These are phyloP conservation scores for Phaffia tasmanica DNA, from an alignment of 768 basidiomycete genomes.

Conservation along the genomic window DNA sequence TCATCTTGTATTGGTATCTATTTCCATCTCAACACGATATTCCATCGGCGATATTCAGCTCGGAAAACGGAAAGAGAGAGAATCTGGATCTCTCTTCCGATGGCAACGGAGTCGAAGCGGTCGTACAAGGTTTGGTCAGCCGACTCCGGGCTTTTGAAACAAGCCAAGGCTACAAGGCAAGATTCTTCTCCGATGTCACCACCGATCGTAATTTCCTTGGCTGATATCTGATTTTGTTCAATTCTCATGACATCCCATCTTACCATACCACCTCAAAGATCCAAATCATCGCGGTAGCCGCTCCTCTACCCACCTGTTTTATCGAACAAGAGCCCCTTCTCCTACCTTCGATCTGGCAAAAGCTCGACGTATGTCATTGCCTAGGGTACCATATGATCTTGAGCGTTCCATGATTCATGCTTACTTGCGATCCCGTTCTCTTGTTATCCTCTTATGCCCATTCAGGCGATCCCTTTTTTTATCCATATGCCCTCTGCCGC, in stretches of 20 bases:
- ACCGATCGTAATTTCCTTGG: background rate
- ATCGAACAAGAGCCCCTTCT: conserved; percentile 56
- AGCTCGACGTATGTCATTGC: conserved; percentile 45
- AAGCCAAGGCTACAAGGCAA: background rate
- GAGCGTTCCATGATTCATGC: conserved; percentile 57
- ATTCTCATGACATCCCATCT: too few relatives aligned
- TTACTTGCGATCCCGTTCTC: conserved; percentile 50
- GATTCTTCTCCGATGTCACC: background rate
- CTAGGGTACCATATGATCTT: conserved; percentile 39
- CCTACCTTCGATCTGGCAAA: conserved; percentile 75
- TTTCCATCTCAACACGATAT: too few relatives aligned
- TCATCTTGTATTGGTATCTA: too few relatives aligned
- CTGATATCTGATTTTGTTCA: background rate
- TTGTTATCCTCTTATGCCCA: conserved; percentile 58
- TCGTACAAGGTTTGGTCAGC: background rate
- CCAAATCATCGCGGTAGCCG: conserved; percentile 76
- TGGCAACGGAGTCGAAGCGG: background rate
- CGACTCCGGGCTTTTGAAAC: background rate
- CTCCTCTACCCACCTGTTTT: conserved; percentile 59
- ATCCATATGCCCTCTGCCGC: conserved; percentile 8
- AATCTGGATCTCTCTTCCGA: background rate
- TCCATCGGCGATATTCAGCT: background rate
- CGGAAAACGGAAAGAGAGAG: background rate
- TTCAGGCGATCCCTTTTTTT: conserved; percentile 13
- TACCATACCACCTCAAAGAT: conserved; percentile 30